phyloP scores from a whole-genome alignment of 1,139 yeast species.

The Yarrowia galli region DNA sequence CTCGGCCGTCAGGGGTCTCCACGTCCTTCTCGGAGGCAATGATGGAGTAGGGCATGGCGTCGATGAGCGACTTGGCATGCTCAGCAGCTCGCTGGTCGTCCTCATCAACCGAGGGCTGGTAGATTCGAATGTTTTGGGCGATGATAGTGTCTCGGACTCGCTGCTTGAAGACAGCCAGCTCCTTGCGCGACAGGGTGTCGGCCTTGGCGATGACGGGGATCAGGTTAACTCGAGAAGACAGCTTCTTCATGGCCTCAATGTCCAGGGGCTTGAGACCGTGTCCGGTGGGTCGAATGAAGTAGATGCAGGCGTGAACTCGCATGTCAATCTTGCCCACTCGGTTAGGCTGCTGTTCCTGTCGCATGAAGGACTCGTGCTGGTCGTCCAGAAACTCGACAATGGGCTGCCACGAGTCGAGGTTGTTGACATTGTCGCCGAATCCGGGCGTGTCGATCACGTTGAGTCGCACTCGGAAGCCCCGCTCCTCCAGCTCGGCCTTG shows the following conservation, averaged over 20 bases:
- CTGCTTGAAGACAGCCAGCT: conserved; percentile 79
- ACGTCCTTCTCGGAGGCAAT: conserved; percentile 91
- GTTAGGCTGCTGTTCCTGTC: conserved; percentile 94
- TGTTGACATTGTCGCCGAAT: conserved; percentile 95
- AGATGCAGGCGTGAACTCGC: conserved; percentile 94
- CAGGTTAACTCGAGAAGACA: conserved; percentile 87
- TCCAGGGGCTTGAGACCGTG: conserved; percentile 94
- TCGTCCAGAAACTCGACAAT: conserved; percentile 94
- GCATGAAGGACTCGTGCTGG: conserved; percentile 93
- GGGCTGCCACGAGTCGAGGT: conserved; percentile 92
- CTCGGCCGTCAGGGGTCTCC: conserved; percentile 75
- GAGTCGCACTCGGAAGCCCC: conserved; percentile 82
- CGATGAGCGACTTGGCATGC: conserved; percentile 66
- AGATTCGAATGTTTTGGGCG: conserved; percentile 89
- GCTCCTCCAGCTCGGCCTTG: conserved; percentile 92
- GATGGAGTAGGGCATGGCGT: conserved; percentile 92
- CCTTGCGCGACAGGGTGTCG: conserved; percentile 86
- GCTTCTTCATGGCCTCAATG: conserved; percentile 88
- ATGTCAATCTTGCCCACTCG: conserved; percentile 68
- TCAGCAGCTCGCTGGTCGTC: conserved; percentile 59
- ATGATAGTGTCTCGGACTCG: conserved; percentile 88
- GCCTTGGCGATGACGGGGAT: conserved; percentile 96
- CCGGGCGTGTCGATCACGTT: conserved; percentile 97
- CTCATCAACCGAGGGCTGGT: conserved; percentile 72
- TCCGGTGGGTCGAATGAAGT: conserved; percentile 96